These are phyloP conservation scores for Cystoisospora suis DNA, from an alignment of 169 alveolate genomes.

Conservation along the genomic window DNA sequence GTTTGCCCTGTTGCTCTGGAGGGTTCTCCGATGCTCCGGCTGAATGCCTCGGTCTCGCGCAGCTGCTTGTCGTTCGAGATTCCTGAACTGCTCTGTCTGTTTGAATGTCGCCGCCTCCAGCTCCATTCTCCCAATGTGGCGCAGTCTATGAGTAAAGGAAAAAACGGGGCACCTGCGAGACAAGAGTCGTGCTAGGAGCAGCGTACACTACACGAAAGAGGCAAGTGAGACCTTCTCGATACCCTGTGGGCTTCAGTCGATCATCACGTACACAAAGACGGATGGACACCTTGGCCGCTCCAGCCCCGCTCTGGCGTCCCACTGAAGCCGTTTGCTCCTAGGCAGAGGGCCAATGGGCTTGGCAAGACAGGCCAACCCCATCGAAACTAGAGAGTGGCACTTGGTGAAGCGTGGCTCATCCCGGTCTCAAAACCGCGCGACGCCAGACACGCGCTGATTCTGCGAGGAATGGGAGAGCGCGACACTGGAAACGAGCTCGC, in stretches of 20 bases:
- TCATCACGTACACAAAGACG: neutral
- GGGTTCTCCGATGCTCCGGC: neutral
- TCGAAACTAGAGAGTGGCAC: too few species aligned
- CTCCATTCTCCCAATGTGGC: neutral
- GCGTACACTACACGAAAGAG: neutral
- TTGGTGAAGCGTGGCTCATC: too few species aligned
- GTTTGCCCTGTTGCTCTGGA: neutral
- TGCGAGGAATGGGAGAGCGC: neutral
- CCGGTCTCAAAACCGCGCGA: too few species aligned
- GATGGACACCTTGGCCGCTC: too few species aligned
- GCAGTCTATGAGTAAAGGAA: neutral
- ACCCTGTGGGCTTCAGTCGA: neutral
- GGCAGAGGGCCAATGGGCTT: neutral
- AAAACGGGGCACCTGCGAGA: neutral
- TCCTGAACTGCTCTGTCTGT: neutral
- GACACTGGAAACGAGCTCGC: neutral
- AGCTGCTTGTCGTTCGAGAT: neutral
- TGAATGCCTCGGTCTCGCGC: slow-evolving; percentile 5
- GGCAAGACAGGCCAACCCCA: neutral
- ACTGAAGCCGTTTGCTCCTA: neutral
- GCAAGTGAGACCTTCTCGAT: neutral
- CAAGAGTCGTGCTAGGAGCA: neutral
- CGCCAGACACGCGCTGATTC: neutral
- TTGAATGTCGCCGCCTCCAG: neutral
- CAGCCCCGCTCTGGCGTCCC: neutral